These are phyloP conservation scores for Cryphonectria naterciae DNA, from an alignment of 2,329 filamentous ascomycete species.

Conservation along the genomic window DNA sequence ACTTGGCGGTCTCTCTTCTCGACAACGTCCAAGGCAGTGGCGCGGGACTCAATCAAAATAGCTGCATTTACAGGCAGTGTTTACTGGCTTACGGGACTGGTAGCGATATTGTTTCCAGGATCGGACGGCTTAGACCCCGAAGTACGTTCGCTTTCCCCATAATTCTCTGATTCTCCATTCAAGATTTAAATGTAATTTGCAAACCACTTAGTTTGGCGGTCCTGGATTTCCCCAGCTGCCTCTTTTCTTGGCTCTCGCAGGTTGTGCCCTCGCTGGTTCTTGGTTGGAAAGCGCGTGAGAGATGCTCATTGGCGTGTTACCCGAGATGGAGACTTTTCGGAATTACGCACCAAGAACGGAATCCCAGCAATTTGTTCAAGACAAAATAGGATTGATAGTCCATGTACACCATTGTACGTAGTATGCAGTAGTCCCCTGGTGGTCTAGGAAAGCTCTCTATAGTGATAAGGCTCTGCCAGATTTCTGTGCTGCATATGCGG, in stretches of 20 bases:
- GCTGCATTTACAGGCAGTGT: conserved; percentile 44
- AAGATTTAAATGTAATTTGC: not conserved
- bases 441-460: too few species aligned
- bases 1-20: conserved; percentile 40
- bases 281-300: conserved; percentile 17
- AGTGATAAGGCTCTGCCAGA: too few species aligned
- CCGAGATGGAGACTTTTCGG: not conserved
- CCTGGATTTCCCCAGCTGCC: conserved; percentile 47
- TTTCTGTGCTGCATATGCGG: too few species aligned
- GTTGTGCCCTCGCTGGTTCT: conserved; percentile 32
- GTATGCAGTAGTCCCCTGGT: conserved; percentile 3
- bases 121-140: conserved; percentile 48
- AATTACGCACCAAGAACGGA: too few species aligned
- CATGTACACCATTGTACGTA: not conserved
- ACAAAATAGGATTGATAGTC: not conserved
- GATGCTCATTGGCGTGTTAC: not conserved
- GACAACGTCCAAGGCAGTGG: conserved; percentile 31
- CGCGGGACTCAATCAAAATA: conserved; percentile 39
- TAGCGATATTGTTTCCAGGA: conserved; percentile 43
- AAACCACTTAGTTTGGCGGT: conserved; percentile 40
- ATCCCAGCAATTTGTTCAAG: too few species aligned
- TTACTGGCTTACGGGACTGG: conserved; percentile 48
- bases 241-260: conserved; percentile 37
- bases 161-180: not conserved
- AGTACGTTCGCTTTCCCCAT: not conserved